A percentile compares a stretch with the other conserved stretches of the same genome.
These are phyloP conservation scores for Sonneratia alba DNA, from an alignment of 345 rosid genomes.

Conservation along the genomic window DNA sequence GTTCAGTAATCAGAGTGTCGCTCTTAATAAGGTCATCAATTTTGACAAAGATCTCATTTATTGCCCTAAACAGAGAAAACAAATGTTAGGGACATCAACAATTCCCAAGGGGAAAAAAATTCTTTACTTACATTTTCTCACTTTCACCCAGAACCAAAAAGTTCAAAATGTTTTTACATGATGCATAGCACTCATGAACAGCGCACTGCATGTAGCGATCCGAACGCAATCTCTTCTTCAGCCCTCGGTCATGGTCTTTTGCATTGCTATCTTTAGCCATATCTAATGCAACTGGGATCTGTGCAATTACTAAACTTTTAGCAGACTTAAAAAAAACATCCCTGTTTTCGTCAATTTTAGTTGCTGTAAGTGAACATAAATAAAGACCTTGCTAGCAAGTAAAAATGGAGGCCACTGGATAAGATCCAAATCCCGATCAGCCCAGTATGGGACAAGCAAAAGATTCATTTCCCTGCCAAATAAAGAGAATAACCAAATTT, in stretches of 20 bases:
- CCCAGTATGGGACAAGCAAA: constrained; percentile 99
- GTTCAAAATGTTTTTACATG: constrained; percentile 65
- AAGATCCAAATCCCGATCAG: constrained; percentile 81
- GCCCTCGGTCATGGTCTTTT: constrained; percentile 82
- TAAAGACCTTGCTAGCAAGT: constrained; percentile 86
- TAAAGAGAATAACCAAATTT: neutral
- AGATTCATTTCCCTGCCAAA: constrained; percentile 83
- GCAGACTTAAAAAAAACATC: neutral
- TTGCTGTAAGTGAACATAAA: neutral
- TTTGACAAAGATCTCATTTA: constrained; percentile 44
- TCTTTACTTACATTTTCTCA: constrained; percentile 54
- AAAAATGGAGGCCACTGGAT: constrained; percentile 98
- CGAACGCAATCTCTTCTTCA: constrained; percentile 63
- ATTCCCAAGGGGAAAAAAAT: neutral
- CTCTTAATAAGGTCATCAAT: constrained; percentile 44
- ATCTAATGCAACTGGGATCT: constrained; percentile 97
- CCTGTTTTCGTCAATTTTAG: neutral
- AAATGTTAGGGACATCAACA: neutral
- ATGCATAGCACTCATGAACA: constrained; percentile 89
- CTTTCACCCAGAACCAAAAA: constrained; percentile 59
- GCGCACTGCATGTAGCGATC: constrained; percentile 87
- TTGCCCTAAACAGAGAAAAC: constrained; percentile 45
- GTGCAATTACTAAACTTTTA: constrained; percentile 12
- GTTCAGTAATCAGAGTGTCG: constrained; percentile 35
- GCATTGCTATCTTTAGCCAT: constrained; percentile 98